These are phyloP conservation scores for Dalbergia oliveri DNA, from an alignment of 306 rosid species.

Conservation along the genomic window DNA sequence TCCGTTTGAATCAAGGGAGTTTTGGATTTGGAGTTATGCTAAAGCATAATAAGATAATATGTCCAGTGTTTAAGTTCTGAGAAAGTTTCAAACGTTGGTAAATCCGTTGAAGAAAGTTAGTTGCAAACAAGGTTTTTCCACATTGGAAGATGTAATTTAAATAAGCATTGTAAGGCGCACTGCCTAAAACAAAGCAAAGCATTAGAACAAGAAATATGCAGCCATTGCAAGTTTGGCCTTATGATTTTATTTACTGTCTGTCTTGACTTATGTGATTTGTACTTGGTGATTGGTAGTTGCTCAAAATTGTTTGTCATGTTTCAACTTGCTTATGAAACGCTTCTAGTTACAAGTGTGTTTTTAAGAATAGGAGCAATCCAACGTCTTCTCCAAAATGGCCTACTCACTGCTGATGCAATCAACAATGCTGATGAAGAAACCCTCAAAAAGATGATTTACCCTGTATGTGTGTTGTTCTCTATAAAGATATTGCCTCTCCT, in stretches of 20 bases:
- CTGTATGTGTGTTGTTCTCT: conserved; percentile 61
- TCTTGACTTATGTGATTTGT: conserved; percentile 31
- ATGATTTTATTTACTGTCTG: conserved; percentile 2
- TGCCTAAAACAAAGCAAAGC: conserved; percentile 1
- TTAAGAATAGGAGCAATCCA: conserved; percentile 85
- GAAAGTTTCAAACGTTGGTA: conserved; percentile 2
- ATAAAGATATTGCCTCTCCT: conserved; percentile 12
- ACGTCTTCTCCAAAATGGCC: conserved; percentile 83
- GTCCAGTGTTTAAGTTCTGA: conserved; percentile 19
- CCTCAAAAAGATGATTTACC: conserved; percentile 83
- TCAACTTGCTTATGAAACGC: conserved; percentile 38
- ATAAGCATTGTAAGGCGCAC: neutral
- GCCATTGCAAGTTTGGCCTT: conserved; percentile 10
- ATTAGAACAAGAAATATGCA: conserved; percentile 27
- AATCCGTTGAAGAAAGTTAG: conserved; percentile 9
- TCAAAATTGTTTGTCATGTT: conserved; percentile 27
- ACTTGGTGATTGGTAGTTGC: conserved; percentile 1
- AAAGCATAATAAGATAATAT: conserved; percentile 9
- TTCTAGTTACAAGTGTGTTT: conserved; percentile 49
- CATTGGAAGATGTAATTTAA: conserved; percentile 24
- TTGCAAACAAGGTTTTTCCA: conserved; percentile 16
- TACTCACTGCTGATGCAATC: conserved; percentile 82
- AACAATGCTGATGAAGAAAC: conserved; percentile 81
- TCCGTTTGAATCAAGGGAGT: conserved; percentile 10
- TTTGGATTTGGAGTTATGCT: conserved; percentile 4